These are phyloP conservation scores for Galerina sulciceps DNA, from an alignment of 768 basidiomycete genomes.

Conservation along the genomic window DNA sequence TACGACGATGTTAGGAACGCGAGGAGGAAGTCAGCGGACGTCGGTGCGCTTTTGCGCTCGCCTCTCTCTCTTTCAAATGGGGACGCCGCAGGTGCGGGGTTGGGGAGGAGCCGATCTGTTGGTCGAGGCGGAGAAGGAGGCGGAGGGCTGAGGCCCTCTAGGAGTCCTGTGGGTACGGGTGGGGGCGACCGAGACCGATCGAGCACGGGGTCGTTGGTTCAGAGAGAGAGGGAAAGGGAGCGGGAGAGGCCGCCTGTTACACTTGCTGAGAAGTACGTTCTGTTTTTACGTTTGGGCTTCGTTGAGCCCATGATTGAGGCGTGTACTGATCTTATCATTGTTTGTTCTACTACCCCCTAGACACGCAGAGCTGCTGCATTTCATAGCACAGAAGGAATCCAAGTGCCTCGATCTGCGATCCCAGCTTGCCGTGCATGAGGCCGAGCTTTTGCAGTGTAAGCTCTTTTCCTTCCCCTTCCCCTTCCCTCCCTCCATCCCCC, in stretches of 20 bases:
- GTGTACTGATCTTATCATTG: neutral
- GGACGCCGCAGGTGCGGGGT: slow-evolving; percentile 6
- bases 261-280: slow-evolving; percentile 70
- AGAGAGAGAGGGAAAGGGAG: slow-evolving; percentile 21
- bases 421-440: slow-evolving; percentile 73
- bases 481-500: too few species aligned
- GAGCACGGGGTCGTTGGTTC: slow-evolving; percentile 24
- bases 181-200: slow-evolving; percentile 9
- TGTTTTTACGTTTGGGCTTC: slow-evolving; percentile 1
- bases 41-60: slow-evolving; percentile 2
- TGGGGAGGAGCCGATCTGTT: slow-evolving; percentile 16
- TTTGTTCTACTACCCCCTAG: too few species aligned
- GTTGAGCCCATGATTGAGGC: neutral
- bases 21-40: neutral
- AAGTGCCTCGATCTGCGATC: slow-evolving; percentile 82
- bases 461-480: neutral
- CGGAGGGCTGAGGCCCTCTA: slow-evolving; percentile 10
- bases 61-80: slow-evolving; percentile 14
- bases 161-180: slow-evolving; percentile 12
- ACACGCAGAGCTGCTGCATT: slow-evolving; percentile 79
- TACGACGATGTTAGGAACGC: neutral
- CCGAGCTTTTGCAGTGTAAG: slow-evolving; percentile 68
- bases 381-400: slow-evolving; percentile 87
- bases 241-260: slow-evolving; percentile 55
- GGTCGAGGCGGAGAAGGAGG: neutral